These are phyloP conservation scores for Colletotrichum sp. DNA, from an alignment of 2,329 filamentous ascomycete genomes.

Conservation along the genomic window DNA sequence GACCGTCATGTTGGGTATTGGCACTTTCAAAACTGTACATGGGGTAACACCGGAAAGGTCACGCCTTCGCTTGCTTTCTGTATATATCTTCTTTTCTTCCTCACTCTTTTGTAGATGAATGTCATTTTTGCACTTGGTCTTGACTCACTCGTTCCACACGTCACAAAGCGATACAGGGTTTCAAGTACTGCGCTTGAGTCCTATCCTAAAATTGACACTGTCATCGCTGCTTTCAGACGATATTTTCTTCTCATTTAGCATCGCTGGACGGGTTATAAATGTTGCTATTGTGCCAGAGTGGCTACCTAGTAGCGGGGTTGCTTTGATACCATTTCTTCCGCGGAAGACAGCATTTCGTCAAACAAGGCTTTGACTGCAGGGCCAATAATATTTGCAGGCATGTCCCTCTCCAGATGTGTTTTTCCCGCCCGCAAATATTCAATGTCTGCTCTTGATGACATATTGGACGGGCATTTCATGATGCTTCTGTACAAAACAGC, in stretches of 20 bases:
- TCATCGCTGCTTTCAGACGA: too few species aligned
- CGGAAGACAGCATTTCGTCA: not conserved
- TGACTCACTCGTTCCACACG: too few species aligned
- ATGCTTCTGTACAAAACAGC: not conserved
- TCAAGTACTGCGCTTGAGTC: too few species aligned
- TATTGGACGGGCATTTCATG: not conserved
- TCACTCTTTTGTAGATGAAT: not conserved
- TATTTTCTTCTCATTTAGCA: too few species aligned
- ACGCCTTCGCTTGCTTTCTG: not conserved
- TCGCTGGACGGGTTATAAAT: too few species aligned
- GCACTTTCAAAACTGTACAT: not conserved
- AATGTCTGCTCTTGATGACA: not conserved
- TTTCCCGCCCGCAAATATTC: not conserved
- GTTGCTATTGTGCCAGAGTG: too few species aligned
- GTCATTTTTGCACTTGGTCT: not conserved
- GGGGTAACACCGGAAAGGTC: not conserved
- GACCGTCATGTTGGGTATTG: not conserved
- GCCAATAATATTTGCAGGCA: not conserved
- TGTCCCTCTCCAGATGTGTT: not conserved
- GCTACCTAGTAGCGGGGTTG: not conserved
- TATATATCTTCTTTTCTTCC: conserved; percentile 4
- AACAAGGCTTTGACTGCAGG: not conserved
- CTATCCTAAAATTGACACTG: too few species aligned
- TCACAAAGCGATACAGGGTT: too few species aligned
- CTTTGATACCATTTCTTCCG: not conserved